Conservation (phyloP, 306 rosid species). For the Medicago truncatula region MtrunA17r5.0-ANR NC_053043.1:42103001-42103500, state of each 20-base stretch:
- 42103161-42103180: background rate
- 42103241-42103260: background rate
- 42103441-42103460: too few relatives aligned
- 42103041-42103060: constrained; percentile 34
- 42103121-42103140: constrained; percentile 13
- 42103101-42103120: background rate
- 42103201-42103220: constrained; percentile 37
- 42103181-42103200: constrained; percentile 9
- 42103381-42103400: too few relatives aligned
- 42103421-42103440: too few relatives aligned
- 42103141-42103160: background rate
- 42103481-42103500: too few relatives aligned
- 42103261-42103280: constrained; percentile 1
- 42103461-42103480: too few relatives aligned
- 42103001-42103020: constrained; percentile 38
- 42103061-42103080: constrained; percentile 21
- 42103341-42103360: background rate
- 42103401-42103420: too few relatives aligned
- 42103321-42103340: background rate
- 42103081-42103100: constrained; percentile 9
- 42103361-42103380: background rate
- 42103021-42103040: constrained; percentile 45
- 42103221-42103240: constrained; percentile 23
- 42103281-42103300: background rate
- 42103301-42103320: background rate